Percentiles rank a stretch among this genome's conserved stretches.
phyloP scores from a whole-genome alignment of 345 rosid genomes.

The Eucalyptus coolabah region DNA sequence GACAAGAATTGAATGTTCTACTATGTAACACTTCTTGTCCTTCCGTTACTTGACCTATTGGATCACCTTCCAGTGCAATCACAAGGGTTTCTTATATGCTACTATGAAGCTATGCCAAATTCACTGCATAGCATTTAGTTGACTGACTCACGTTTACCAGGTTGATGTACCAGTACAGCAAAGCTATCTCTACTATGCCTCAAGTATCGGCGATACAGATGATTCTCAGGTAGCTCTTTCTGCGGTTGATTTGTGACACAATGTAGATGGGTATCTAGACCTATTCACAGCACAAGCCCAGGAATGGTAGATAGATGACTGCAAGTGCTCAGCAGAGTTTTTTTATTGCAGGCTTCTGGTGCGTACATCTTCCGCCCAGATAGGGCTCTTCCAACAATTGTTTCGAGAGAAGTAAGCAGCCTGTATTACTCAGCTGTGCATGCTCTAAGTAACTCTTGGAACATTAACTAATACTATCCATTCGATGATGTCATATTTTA shows the following conservation, averaged over 20 bases:
- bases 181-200: constrained; percentile 74
- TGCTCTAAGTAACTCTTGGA: background rate
- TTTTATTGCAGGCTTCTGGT: constrained; percentile 42
- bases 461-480: background rate
- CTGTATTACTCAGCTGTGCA: background rate
- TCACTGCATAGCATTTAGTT: background rate
- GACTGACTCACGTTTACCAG: constrained; percentile 12
- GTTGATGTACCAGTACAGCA: constrained; percentile 58
- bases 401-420: constrained; percentile 38
- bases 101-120: background rate
- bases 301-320: background rate
- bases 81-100: background rate
- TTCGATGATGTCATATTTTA: background rate
- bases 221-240: constrained; percentile 8
- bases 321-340: background rate
- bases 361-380: constrained; percentile 83
- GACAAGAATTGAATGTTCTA: background rate
- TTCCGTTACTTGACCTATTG: background rate
- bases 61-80: background rate
- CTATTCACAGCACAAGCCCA: background rate
- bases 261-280: background rate
- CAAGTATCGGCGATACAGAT: constrained; percentile 23
- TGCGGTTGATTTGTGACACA: background rate
- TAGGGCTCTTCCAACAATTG: constrained; percentile 19
- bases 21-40: background rate